Conservation (phyloP, 1,284 basidiomycete genomes). For the Tylopilus orsonianus region DNA sequence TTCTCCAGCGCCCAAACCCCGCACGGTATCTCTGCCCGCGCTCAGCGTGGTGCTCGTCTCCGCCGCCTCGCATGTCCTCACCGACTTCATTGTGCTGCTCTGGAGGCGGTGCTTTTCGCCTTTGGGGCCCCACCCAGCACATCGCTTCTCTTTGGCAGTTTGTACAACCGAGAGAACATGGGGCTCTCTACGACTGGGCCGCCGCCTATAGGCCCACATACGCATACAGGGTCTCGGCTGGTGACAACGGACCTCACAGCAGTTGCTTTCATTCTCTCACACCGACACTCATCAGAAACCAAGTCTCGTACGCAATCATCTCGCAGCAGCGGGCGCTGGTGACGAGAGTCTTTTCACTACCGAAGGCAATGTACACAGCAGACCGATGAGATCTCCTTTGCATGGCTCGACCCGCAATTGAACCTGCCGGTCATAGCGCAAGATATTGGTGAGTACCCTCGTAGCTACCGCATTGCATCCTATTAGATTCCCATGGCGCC, state of each 20-base stretch:
- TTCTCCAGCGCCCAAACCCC: too few relatives aligned
- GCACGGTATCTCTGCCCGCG: background rate
- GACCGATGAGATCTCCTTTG: constrained; percentile 40
- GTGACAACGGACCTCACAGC: constrained; percentile 62
- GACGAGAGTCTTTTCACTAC: constrained; percentile 49
- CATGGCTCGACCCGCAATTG: background rate
- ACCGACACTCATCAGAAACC: constrained; percentile 70
- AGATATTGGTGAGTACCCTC: constrained; percentile 36
- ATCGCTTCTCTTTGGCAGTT: constrained; percentile 56
- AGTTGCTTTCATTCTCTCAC: constrained; percentile 57
- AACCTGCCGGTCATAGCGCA: constrained; percentile 32
- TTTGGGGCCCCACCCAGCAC: constrained; percentile 38
- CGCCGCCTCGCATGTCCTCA: constrained; percentile 21
- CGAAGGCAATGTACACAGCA: constrained; percentile 53
- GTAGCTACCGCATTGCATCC: background rate
- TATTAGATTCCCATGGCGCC: constrained; percentile 1
- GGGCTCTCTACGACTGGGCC: constrained; percentile 51
- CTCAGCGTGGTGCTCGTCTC: constrained; percentile 7
- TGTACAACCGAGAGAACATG: constrained; percentile 60
- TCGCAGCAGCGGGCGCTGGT: constrained; percentile 55
- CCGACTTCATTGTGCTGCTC: constrained; percentile 38
- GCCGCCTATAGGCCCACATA: constrained; percentile 49
- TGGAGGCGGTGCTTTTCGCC: constrained; percentile 36
- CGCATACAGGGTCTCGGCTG: constrained; percentile 54
- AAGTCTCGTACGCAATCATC: constrained; percentile 53